Conservation (phyloP, 305 asterid species). For the Solanum hybrid region DNA sequence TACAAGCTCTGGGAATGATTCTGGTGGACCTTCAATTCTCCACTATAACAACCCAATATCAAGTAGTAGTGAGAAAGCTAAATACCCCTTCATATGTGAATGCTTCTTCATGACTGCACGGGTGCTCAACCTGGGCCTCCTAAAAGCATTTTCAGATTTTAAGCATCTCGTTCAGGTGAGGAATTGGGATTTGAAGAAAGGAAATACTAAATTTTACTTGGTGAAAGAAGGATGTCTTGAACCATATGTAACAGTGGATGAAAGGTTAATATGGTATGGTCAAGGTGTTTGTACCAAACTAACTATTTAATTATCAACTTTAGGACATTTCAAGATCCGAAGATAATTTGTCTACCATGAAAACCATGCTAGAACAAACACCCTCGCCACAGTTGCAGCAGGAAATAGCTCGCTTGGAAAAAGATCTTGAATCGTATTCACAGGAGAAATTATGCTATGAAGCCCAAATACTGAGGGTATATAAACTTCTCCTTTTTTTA, state of each 20-base stretch:
- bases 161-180: conserved; percentile 90
- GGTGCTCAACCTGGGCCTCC: conserved; percentile 84
- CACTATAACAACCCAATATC: conserved; percentile 23
- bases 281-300: background rate
- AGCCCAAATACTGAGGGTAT: conserved; percentile 95
- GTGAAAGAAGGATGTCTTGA: background rate
- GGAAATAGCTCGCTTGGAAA: conserved; percentile 73
- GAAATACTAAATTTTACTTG: background rate
- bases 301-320: background rate
- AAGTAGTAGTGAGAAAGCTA: conserved; percentile 35
- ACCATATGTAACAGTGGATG: background rate
- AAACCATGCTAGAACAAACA: conserved; percentile 68
- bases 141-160: conserved; percentile 91
- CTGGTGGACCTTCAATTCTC: conserved; percentile 28
- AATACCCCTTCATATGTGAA: conserved; percentile 84
- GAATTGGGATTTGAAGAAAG: background rate
- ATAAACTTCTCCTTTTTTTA: background rate
- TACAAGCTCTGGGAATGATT: conserved; percentile 48
- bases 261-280: background rate
- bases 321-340: conserved; percentile 90
- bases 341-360: conserved; percentile 64
- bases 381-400: conserved; percentile 73
- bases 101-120: conserved; percentile 99
- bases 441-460: conserved; percentile 90
- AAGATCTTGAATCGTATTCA: conserved; percentile 61